Percentiles rank a stretch among this genome's conserved stretches.
phyloP scores from a whole-genome alignment of 2,329 filamentous ascomycete species.

The Lachnellula willkommii region DNA sequence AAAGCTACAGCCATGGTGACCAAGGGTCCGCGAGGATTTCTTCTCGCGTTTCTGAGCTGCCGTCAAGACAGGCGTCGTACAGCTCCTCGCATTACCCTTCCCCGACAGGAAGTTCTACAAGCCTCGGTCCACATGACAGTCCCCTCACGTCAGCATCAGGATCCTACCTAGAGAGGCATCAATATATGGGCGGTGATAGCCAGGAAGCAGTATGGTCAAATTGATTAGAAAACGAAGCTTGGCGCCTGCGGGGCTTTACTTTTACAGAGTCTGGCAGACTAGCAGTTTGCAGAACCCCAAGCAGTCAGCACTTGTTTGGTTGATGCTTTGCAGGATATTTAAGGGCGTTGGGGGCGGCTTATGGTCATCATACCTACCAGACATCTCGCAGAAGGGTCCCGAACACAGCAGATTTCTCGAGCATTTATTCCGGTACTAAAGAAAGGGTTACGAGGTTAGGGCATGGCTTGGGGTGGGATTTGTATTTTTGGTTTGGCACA shows the following conservation, averaged over 20 bases:
- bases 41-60: slow-evolving; percentile 11
- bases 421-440: not conserved
- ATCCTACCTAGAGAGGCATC: slow-evolving; percentile 21
- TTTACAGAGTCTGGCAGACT: not conserved
- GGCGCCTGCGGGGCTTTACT: not conserved
- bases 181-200: slow-evolving; percentile 15
- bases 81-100: slow-evolving; percentile 24
- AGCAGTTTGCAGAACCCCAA: not conserved
- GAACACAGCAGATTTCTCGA: not conserved
- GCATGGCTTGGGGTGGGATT: not conserved
- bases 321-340: not conserved
- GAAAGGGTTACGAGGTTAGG: not conserved
- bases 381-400: not conserved
- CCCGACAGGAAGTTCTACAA: slow-evolving; percentile 11
- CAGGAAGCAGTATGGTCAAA: slow-evolving; percentile 15
- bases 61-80: slow-evolving; percentile 24
- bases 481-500: not conserved
- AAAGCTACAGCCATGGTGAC: slow-evolving; percentile 18
- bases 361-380: not conserved
- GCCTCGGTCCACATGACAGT: slow-evolving; percentile 15
- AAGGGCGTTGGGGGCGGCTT: not conserved
- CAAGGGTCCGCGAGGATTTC: slow-evolving; percentile 16
- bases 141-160: slow-evolving; percentile 25
- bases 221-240: slow-evolving; percentile 1
- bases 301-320: not conserved